Percentiles rank a stretch among this genome's conserved stretches.
phyloP scores from a whole-genome alignment of 1,139 yeast species.

The Yamadazyma diospyri region DNA sequence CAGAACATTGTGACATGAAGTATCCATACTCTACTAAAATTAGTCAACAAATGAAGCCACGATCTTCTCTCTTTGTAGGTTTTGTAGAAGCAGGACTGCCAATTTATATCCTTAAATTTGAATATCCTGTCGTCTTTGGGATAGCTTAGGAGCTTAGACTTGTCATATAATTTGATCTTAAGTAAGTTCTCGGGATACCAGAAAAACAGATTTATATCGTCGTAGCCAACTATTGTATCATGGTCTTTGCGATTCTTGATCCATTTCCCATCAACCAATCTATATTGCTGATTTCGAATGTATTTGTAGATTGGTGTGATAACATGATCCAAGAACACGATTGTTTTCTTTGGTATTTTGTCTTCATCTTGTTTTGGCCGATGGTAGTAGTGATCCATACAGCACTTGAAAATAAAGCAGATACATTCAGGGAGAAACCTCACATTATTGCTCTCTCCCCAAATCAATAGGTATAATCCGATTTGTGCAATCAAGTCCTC shows the following conservation, averaged over 20 bases:
- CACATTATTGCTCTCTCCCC: slow-evolving; percentile 45
- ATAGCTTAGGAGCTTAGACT: slow-evolving; percentile 41
- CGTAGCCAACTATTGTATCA: slow-evolving; percentile 70
- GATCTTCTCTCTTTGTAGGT: slow-evolving; percentile 73
- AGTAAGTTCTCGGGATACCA: slow-evolving; percentile 71
- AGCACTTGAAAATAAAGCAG: slow-evolving; percentile 35
- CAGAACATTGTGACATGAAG: slow-evolving; percentile 75
- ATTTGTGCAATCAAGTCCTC: slow-evolving; percentile 27
- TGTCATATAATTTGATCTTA: slow-evolving; percentile 41
- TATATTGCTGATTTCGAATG: slow-evolving; percentile 42
- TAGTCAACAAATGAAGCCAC: slow-evolving; percentile 74
- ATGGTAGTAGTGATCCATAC: slow-evolving; percentile 20
- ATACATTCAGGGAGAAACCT: slow-evolving; percentile 43
- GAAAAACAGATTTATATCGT: slow-evolving; percentile 79
- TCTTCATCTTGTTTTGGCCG: not conserved
- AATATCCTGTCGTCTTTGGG: slow-evolving; percentile 44
- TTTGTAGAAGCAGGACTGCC: slow-evolving; percentile 66
- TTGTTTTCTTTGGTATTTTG: not conserved
- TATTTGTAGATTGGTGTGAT: slow-evolving; percentile 47
- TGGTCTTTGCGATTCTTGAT: slow-evolving; percentile 63
- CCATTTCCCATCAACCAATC: slow-evolving; percentile 34
- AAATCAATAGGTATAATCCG: slow-evolving; percentile 33
- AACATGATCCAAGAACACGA: slow-evolving; percentile 30
- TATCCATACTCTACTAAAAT: slow-evolving; percentile 81
- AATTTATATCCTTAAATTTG: slow-evolving; percentile 47